These are phyloP conservation scores for Aspergillus campestris DNA, from an alignment of 495 filamentous ascomycete genomes.

Conservation along the genomic window DNA sequence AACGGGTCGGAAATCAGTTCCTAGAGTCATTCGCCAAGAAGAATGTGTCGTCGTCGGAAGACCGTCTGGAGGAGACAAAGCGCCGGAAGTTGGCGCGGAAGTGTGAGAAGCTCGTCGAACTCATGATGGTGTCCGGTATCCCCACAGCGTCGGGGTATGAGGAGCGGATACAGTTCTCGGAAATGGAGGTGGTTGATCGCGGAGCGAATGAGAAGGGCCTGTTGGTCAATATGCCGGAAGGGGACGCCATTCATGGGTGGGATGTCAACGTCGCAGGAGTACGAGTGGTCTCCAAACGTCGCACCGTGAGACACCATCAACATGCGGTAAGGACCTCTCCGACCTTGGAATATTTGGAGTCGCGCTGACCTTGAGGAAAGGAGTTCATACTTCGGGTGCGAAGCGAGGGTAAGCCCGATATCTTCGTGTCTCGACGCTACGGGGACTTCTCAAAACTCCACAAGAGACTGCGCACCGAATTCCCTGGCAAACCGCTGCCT, in stretches of 20 bases:
- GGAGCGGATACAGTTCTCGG: slow-evolving; percentile 89
- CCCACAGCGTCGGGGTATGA: slow-evolving; percentile 95
- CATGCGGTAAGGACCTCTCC: slow-evolving; percentile 61
- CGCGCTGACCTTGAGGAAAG: slow-evolving; percentile 30
- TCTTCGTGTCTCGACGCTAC: slow-evolving; percentile 77
- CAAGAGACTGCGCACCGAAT: slow-evolving; percentile 68
- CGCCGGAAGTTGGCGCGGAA: slow-evolving; percentile 84
- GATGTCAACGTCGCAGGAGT: slow-evolving; percentile 94
- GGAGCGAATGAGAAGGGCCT: slow-evolving; percentile 86
- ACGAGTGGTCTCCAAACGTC: slow-evolving; percentile 67
- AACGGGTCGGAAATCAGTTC: slow-evolving; percentile 49
- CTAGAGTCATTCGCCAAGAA: slow-evolving; percentile 97
- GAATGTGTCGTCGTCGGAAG: slow-evolving; percentile 92
- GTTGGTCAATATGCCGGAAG: slow-evolving; percentile 77
- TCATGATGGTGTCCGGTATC: slow-evolving; percentile 99
- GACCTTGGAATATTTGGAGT: background rate
- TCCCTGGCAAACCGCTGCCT: slow-evolving; percentile 86
- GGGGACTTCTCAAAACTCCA: slow-evolving; percentile 78
- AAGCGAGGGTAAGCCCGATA: slow-evolving; percentile 57
- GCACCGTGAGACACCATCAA: slow-evolving; percentile 81
- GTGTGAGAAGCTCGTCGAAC: slow-evolving; percentile 87
- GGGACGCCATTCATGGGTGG: slow-evolving; percentile 88
- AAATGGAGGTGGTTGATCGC: slow-evolving; percentile 91
- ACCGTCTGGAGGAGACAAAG: slow-evolving; percentile 93
- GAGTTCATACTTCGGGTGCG: slow-evolving; percentile 87